These are phyloP conservation scores for Gracilaria vermiculophylla DNA, from an alignment of 23 red algal genomes.

Conservation along the genomic window DNA sequence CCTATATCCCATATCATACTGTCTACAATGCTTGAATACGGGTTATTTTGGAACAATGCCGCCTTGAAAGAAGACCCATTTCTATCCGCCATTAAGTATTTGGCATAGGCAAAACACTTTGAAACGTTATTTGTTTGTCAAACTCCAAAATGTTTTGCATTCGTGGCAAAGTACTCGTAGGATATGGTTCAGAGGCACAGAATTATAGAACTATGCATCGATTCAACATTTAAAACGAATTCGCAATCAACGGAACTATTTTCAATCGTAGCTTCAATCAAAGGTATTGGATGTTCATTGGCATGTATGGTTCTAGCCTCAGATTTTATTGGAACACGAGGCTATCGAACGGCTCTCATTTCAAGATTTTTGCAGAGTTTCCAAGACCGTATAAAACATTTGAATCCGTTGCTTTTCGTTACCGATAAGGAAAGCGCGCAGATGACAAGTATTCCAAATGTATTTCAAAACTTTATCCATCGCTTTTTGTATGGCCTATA, in stretches of 20 bases:
- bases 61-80: too few species aligned
- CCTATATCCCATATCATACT: not conserved
- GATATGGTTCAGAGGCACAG: not conserved
- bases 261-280: not conserved
- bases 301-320: not conserved
- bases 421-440: not conserved
- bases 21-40: not conserved
- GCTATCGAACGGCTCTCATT: not conserved
- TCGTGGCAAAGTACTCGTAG: not conserved
- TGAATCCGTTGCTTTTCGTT: not conserved
- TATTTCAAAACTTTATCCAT: not conserved
- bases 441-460: not conserved
- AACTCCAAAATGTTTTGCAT: not conserved
- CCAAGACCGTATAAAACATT: not conserved
- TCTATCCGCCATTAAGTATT: too few species aligned
- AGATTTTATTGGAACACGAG: not conserved
- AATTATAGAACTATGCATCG: not conserved
- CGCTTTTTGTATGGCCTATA: not conserved
- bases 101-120: not conserved
- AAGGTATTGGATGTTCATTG: not conserved
- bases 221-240: slow-evolving; percentile 7
- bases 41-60: too few species aligned
- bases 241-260: not conserved
- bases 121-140: not conserved
- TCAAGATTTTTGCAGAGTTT: not conserved